phyloP scores from a whole-genome alignment of 2,329 filamentous ascomycete species.

The Stagonosporopsis rhizophila region DNA sequence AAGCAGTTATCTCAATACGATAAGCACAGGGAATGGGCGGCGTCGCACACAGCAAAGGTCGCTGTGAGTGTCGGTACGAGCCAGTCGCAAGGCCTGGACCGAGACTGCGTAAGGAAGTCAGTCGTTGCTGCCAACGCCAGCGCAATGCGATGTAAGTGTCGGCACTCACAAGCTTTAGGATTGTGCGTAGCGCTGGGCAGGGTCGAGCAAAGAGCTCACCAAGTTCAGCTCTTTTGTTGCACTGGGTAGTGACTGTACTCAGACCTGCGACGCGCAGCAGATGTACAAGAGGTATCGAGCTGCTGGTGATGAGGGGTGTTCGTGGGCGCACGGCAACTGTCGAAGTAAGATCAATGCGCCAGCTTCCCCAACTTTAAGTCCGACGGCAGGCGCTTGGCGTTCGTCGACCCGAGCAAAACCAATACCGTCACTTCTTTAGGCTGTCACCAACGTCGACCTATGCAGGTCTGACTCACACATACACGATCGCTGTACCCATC shows the following conservation, averaged over 20 bases:
- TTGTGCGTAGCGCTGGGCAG: background rate
- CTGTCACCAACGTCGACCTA: constrained; percentile 8
- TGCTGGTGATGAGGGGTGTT: constrained; percentile 10
- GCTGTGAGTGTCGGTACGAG: no score
- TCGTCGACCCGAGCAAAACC: constrained; percentile 5
- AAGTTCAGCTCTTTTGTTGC: background rate
- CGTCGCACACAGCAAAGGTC: background rate
- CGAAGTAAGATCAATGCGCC: constrained; percentile 21
- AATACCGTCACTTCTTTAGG: constrained; percentile 12
- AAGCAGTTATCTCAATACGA: background rate
- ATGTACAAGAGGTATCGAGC: background rate
- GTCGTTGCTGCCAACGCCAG: background rate
- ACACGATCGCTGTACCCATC: background rate
- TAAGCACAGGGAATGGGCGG: background rate
- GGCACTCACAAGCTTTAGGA: background rate
- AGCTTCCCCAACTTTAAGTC: constrained; percentile 26
- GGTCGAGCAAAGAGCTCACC: background rate
- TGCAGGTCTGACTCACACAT: constrained; percentile 29
- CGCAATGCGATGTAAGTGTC: background rate
- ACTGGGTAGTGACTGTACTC: background rate
- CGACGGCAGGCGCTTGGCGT: constrained; percentile 18
- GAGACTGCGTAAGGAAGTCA: constrained; percentile 4
- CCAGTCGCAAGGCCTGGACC: background rate
- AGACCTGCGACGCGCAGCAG: background rate
- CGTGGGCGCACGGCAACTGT: background rate